Base-by-base conservation (phyloP, 129 eudicot genomes). In the Flaveria bidentis region DNA sequence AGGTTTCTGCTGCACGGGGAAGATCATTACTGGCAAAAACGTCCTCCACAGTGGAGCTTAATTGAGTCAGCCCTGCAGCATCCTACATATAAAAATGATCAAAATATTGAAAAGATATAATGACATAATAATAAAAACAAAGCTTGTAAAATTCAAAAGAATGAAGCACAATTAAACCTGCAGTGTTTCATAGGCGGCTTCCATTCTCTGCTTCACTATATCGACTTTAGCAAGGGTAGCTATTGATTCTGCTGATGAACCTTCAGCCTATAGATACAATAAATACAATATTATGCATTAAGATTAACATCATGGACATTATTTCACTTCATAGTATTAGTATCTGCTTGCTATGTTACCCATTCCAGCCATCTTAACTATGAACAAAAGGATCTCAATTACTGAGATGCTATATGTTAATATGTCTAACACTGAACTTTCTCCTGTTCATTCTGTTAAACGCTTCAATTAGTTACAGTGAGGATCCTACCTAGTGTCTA, bases 1-100 rank as follows among this genome's bases (percentile, higher is more conserved):
- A 82, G 18, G 99, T 95, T 63, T 95, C 97, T 52, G 99, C 99
- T 49, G 96, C 99, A 25, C 94, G 96, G n/a, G 99, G 96, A 84
- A 95, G 99, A 86, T 95, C 97, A 45, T 96, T 96, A 68, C 96
- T 95, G 49, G 97, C 92, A 86, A 95, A 95, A 69, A 95, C 99
- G 60, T 95, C 99, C 86, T 95, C 99, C 67, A 95, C 99, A 20
- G 99, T 95, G 44, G 97, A 91, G 82, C 99, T 95, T 79, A 95
- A 84, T 61, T 95, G 99, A 47, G 99, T 91, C 78, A 95, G 83
- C 58, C 99, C 99, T 9, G 99, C 99, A 57, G 99, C 99, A 86
- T 95, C 99, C 99, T 95, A 70, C 56, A 82, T 66, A 88, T 58
- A 67, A 14, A 10, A 65, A 65, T 4, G 42, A 80, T 47, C 28